These are phyloP conservation scores for Hygrophorus pudorinus DNA, from an alignment of 768 basidiomycete genomes.

Conservation along the genomic window DNA sequence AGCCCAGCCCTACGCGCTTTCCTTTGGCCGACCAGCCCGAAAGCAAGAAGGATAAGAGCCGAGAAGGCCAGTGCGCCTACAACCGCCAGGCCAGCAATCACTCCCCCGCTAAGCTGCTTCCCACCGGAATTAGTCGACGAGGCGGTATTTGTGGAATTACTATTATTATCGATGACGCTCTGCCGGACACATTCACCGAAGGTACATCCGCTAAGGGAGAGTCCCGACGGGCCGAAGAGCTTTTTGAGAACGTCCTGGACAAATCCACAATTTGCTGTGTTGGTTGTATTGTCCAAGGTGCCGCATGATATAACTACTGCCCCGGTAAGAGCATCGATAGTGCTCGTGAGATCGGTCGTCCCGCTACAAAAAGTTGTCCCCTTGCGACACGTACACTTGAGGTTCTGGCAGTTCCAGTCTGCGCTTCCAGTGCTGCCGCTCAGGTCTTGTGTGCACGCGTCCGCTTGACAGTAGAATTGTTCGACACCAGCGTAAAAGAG, in stretches of 20 bases:
- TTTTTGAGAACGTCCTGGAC: constrained; percentile 55
- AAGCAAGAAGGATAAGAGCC: constrained; percentile 46
- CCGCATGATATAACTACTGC: constrained; percentile 62
- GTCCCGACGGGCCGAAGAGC: constrained; percentile 66
- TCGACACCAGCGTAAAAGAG: constrained; percentile 74
- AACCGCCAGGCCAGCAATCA: constrained; percentile 85
- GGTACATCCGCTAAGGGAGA: constrained; percentile 61
- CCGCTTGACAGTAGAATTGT: constrained; percentile 79
- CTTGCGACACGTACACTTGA: constrained; percentile 64
- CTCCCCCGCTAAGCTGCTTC: constrained; percentile 60
- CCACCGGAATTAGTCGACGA: constrained; percentile 19
- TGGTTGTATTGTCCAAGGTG: constrained; percentile 29
- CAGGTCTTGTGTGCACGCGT: constrained; percentile 58
- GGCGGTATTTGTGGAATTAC: constrained; percentile 21
- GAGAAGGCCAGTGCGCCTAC: constrained; percentile 57
- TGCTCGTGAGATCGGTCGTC: constrained; percentile 38
- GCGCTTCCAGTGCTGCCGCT: constrained; percentile 31
- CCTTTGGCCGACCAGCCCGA: constrained; percentile 54
- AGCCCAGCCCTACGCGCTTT: constrained; percentile 41
- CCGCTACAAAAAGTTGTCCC: constrained; percentile 63
- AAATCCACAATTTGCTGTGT: constrained; percentile 61
- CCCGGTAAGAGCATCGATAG: constrained; percentile 60
- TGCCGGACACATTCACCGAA: constrained; percentile 90
- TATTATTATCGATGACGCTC: constrained; percentile 54
- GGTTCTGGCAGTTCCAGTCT: constrained; percentile 63